Percentiles rank a stretch among this genome's conserved stretches.
These are phyloP conservation scores for Lathyrus oleraceus DNA, from an alignment of 306 rosid species.

Conservation along the genomic window DNA sequence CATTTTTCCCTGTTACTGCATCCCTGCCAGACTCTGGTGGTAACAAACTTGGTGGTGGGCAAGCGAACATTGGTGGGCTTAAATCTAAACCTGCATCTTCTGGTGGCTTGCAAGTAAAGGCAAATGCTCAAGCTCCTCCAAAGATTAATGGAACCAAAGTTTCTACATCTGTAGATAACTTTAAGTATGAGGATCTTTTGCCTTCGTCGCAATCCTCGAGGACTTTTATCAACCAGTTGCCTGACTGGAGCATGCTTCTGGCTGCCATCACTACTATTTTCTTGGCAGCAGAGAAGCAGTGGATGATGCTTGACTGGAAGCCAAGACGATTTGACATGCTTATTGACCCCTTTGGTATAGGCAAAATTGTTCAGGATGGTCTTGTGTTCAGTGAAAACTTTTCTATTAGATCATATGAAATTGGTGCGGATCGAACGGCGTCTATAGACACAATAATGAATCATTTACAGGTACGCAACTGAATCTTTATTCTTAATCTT, in stretches of 20 bases:
- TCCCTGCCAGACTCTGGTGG: constrained; percentile 54
- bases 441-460: constrained; percentile 96
- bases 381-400: constrained; percentile 87
- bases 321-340: constrained; percentile 94
- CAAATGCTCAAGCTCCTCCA: constrained; percentile 88
- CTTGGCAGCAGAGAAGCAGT: constrained; percentile 98
- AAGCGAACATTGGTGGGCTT: constrained; percentile 51
- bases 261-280: constrained; percentile 97
- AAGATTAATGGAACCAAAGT: constrained; percentile 79
- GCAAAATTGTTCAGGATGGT: constrained; percentile 96
- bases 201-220: constrained; percentile 71
- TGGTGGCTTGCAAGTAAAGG: constrained; percentile 76
- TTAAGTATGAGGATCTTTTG: constrained; percentile 59
- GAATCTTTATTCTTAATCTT: constrained; percentile 1
- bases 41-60: constrained; percentile 52
- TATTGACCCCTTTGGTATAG: constrained; percentile 86
- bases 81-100: constrained; percentile 59
- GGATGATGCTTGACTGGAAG: constrained; percentile 99
- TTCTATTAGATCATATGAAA: constrained; percentile 96
- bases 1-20: constrained; percentile 69
- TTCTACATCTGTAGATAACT: constrained; percentile 56
- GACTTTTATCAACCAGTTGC: constrained; percentile 91
- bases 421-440: constrained; percentile 99
- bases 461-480: constrained; percentile 78
- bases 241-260: constrained; percentile 99